Conservation (phyloP, 805 yeast species). For the Pichia nakasei region DNA sequence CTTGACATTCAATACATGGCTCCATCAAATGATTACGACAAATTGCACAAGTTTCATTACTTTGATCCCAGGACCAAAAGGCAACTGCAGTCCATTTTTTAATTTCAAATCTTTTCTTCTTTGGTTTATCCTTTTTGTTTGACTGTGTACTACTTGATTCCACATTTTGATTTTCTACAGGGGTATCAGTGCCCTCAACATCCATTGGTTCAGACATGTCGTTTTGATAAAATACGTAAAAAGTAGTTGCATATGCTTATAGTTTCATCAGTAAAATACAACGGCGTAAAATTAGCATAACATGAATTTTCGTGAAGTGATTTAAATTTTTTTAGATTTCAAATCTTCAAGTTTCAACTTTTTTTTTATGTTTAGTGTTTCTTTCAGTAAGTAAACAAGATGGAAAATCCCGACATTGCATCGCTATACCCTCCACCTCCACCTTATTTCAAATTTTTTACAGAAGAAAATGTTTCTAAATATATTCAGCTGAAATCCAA, state of each 20-base stretch:
- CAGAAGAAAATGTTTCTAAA: conserved; percentile 52
- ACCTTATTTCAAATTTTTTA: conserved; percentile 64
- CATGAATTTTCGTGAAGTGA: too few relatives aligned
- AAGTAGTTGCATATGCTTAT: too few relatives aligned
- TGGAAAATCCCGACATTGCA: conserved; percentile 22
- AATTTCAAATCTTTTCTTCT: conserved; percentile 77
- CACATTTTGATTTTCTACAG: background rate
- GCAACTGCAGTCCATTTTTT: conserved; percentile 99
- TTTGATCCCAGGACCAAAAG: conserved; percentile 96
- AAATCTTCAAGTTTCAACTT: background rate
- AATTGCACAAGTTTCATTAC: conserved; percentile 85
- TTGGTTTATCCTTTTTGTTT: conserved; percentile 14
- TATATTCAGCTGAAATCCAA: conserved; percentile 24
- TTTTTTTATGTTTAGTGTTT: background rate
- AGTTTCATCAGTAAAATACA: too few relatives aligned
- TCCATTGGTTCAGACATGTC: conserved; percentile 17
- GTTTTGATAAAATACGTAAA: too few relatives aligned
- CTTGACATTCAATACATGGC: conserved; percentile 88
- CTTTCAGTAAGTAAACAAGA: background rate
- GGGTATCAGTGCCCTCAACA: conserved; percentile 3
- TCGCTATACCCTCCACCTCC: conserved; percentile 96
- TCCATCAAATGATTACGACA: conserved; percentile 98
- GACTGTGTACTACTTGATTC: background rate
- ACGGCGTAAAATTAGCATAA: too few relatives aligned
- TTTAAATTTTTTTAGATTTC: too few relatives aligned